Evolutionary conservation across 768 basidiomycete genomes (phyloP).

Genomic region (Sutorius australiensis): DNA sequence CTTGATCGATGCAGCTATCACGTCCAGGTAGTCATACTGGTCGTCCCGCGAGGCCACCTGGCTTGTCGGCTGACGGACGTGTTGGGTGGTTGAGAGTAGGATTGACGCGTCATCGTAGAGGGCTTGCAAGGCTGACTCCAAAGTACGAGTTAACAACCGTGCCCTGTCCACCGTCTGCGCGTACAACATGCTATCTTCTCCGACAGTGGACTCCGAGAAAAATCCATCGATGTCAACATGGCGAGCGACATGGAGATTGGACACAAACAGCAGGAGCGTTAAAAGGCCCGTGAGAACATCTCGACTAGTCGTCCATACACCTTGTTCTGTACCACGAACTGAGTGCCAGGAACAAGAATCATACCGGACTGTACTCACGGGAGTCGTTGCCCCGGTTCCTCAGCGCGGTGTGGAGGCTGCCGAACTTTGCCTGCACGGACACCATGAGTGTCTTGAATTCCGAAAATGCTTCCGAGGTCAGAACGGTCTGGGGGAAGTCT

Average conservation of each 20-base stretch:
- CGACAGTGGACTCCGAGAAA: conserved; percentile 41
- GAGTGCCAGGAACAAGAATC: background rate
- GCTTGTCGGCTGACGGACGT: conserved; percentile 16
- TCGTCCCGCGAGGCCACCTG: conserved; percentile 10
- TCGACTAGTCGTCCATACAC: conserved; percentile 39
- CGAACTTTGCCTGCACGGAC: conserved; percentile 50
- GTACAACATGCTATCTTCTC: conserved; percentile 50
- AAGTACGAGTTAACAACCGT: conserved; percentile 57
- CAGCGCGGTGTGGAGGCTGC: conserved; percentile 25
- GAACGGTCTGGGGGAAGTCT: conserved; percentile 41
- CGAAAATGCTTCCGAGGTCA: conserved; percentile 50
- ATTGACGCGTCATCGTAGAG: conserved; percentile 68
- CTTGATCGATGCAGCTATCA: conserved; percentile 48
- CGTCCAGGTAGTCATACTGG: conserved; percentile 43
- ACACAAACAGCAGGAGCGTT: conserved; percentile 53
- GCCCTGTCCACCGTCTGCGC: conserved; percentile 66
- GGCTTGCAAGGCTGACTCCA: conserved; percentile 69
- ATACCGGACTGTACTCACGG: conserved; percentile 19
- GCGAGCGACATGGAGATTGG: conserved; percentile 73
- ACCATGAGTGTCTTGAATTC: conserved; percentile 49
- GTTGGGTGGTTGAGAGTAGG: conserved; percentile 58
- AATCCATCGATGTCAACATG: conserved; percentile 82
- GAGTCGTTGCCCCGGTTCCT: conserved; percentile 20
- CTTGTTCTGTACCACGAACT: conserved; percentile 20
- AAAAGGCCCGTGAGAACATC: conserved; percentile 55